These are phyloP conservation scores for Ophiostoma tasmaniense DNA, from an alignment of 2,329 filamentous ascomycete genomes.

Conservation along the genomic window DNA sequence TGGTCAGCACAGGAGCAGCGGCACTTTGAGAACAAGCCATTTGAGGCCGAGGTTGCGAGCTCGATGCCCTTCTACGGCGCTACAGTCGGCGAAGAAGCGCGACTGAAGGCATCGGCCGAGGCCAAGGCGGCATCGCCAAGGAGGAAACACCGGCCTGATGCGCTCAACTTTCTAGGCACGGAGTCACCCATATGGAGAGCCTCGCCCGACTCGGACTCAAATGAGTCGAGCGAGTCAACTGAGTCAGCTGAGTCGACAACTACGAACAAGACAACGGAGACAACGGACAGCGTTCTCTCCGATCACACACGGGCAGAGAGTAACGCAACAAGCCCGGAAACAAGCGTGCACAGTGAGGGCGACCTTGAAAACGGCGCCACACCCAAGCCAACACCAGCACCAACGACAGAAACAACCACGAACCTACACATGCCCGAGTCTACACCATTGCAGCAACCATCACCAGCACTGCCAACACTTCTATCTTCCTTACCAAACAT, in stretches of 20 bases:
- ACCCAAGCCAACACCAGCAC: not conserved
- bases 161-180: conserved; percentile 46
- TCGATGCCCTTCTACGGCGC: conserved; percentile 13
- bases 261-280: not conserved
- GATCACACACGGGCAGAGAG: not conserved
- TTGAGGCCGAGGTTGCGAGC: not conserved
- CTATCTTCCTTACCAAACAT: conserved; percentile 18
- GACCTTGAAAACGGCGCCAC: not conserved
- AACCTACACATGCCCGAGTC: not conserved
- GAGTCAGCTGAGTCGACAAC: not conserved
- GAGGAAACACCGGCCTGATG: conserved; percentile 26
- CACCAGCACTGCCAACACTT: not conserved
- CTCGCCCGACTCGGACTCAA: not conserved
- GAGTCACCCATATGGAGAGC: not conserved
- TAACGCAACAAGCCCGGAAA: not conserved
- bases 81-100: not conserved
- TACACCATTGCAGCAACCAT: not conserved
- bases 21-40: conserved; percentile 11
- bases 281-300: not conserved
- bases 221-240: not conserved
- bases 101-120: not conserved
- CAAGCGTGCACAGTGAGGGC: not conserved
- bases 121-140: not conserved
- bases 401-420: not conserved
- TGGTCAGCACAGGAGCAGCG: conserved; percentile 10